Base-by-base conservation (phyloP, 176 grass and related monocot genomes). In the Miscanthus lutarioriparius region DNA sequence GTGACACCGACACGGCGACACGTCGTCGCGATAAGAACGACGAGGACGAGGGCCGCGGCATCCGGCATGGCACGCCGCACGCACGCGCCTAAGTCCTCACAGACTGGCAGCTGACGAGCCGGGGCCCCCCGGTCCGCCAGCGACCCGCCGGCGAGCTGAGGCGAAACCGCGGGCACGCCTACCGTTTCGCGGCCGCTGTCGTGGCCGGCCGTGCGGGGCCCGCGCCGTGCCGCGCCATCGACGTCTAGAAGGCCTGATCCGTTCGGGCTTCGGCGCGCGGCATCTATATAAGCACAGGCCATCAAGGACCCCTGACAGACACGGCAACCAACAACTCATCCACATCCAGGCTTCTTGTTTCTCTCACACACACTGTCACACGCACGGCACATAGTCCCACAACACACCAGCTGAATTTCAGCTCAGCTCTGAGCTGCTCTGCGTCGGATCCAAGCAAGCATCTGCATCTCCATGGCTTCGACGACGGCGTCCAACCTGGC, bases 191-290 rank as follows among this genome's bases (percentile, higher is more conserved):
- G 2, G 69, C 67, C 9, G 67, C 67, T n/a, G 67, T 67, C 65
- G 30, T 36, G 2, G 65, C 67, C 67, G 32, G 7, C n/a, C 56
- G n/a, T 25, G 22, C 56, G 56, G 56, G 56, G 2, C 54, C 54
- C 8, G 20, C 7, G 43, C 43, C 43, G 11, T 44, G 43, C 43
- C 43, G 45, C 14, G 66, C 3, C 33, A n/a, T 22, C 67, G 20
- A 26, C 68, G 22, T 44, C 69, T 72, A 44, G 38, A 72, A 44
- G 58, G n/a, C 39, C 69, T 44, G 39, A 72, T 72, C 69, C 69
- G 12, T 72, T 27, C 22, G 69, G 69, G 19, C 36, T 32, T 32
- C 30, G 32, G 19, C 37, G 32, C 39, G 6, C 40, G 3, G n/a
- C 19, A 0, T 53, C 40, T 73, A 48, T 73, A 47, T 48, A 73